These are phyloP conservation scores for Gloeostereum incarnatum DNA, from an alignment of 768 basidiomycete species.

Conservation along the genomic window DNA sequence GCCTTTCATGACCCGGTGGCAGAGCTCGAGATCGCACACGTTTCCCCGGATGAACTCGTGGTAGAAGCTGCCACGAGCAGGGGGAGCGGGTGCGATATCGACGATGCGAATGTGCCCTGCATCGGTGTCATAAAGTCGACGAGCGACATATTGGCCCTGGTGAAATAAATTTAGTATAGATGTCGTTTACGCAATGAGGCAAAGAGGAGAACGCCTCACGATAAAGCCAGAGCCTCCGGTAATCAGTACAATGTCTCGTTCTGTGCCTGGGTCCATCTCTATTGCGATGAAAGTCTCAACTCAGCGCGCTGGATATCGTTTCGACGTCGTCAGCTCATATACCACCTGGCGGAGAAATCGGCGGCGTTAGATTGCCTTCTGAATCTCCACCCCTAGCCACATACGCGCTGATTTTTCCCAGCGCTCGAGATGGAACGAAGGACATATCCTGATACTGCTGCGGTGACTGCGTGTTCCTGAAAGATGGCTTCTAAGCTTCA, in stretches of 20 bases:
- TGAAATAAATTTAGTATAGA: slow-evolving; percentile 1
- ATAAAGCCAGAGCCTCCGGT: slow-evolving; percentile 48
- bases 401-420: too few species aligned
- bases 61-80: slow-evolving; percentile 13
- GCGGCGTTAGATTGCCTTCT: too few species aligned
- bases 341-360: too few species aligned
- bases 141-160: slow-evolving; percentile 45
- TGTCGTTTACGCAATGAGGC: not conserved
- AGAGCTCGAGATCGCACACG: slow-evolving; percentile 32
- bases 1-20: slow-evolving; percentile 24
- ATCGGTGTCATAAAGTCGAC: slow-evolving; percentile 21
- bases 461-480: too few species aligned
- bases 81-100: slow-evolving; percentile 23
- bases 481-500: too few species aligned
- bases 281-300: too few species aligned
- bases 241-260: slow-evolving; percentile 26
- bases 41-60: slow-evolving; percentile 32
- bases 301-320: too few species aligned
- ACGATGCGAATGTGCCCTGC: slow-evolving; percentile 29
- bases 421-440: too few species aligned
- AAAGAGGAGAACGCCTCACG: slow-evolving; percentile 19
- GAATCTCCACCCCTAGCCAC: too few species aligned
- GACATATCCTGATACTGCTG: too few species aligned
- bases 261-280: too few species aligned
- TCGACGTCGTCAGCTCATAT: too few species aligned